These are phyloP conservation scores for Annona cherimola DNA, from an alignment of 164 flowering plant genomes.

Conservation along the genomic window DNA sequence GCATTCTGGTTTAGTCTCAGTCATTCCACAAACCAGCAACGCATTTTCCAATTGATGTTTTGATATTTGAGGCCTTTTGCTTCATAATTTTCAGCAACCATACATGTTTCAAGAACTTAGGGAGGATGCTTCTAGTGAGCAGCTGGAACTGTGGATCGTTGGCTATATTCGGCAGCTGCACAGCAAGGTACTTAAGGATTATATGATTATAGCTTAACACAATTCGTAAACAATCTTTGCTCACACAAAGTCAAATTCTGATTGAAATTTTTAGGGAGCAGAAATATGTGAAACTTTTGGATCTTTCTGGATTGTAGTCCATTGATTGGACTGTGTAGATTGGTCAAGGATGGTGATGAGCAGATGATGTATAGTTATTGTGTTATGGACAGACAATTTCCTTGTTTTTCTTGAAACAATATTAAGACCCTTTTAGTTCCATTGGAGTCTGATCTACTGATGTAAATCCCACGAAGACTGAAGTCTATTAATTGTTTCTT, in stretches of 20 bases:
- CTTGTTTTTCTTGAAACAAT: neutral
- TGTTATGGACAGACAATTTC: neutral
- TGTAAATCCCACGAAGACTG: neutral
- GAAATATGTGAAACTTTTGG: neutral
- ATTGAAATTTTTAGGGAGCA: neutral
- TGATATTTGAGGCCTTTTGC: neutral
- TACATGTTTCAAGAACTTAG: constrained; percentile 23
- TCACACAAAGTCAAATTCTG: neutral
- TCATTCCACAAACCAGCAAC: no score
- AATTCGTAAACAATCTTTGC: neutral
- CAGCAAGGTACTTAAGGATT: constrained; percentile 24
- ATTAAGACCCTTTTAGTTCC: no score
- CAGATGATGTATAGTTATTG: neutral
- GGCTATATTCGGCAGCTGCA: constrained; percentile 40
- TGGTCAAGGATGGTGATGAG: neutral
- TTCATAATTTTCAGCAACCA: constrained; percentile 32
- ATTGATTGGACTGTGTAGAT: neutral
- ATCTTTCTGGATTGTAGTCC: neutral
- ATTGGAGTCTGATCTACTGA: no score
- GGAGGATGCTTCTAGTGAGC: constrained; percentile 16
- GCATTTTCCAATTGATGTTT: neutral
- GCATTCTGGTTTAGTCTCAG: no score
- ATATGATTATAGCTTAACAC: neutral
- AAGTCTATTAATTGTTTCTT: neutral
- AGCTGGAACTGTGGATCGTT: constrained; percentile 34